phyloP scores from a whole-genome alignment of 177 flowering plant genomes.

The Telopea speciosissima region DNA sequence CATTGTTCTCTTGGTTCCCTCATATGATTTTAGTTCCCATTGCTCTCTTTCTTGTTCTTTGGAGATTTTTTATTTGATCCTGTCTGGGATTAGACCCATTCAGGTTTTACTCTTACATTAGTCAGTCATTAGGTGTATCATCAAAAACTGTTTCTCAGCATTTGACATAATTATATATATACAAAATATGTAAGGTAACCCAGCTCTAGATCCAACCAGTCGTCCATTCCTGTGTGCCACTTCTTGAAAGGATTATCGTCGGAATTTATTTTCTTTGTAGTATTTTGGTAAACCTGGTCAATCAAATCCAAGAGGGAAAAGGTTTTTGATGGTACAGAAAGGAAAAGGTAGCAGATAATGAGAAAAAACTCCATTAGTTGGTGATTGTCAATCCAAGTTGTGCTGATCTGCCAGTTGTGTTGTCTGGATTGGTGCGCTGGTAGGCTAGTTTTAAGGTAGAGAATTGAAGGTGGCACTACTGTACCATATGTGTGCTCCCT shows the following conservation, averaged over 20 bases:
- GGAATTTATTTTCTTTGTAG: not conserved
- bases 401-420: not conserved
- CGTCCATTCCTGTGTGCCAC: not conserved
- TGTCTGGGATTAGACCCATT: no score
- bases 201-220: not conserved
- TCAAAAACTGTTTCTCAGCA: not conserved
- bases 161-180: not conserved
- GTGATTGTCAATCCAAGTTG: not conserved
- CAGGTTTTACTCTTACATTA: no score
- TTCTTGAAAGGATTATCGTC: not conserved
- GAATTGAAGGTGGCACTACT: not conserved
- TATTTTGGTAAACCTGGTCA: not conserved
- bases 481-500: not conserved
- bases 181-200: not conserved
- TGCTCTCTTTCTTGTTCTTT: no score
- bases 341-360: not conserved
- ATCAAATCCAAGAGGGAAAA: no score
- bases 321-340: no score
- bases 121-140: conserved; percentile 5
- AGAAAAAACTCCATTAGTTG: not conserved
- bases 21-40: no score
- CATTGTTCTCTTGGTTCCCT: no score
- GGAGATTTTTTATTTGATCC: no score
- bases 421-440: not conserved
- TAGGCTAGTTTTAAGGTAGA: not conserved